Evolutionary conservation across 768 basidiomycete species (phyloP), one percentile per base, ranked within the genome.

Genomic region (Hygrophorus russula): DNA sequence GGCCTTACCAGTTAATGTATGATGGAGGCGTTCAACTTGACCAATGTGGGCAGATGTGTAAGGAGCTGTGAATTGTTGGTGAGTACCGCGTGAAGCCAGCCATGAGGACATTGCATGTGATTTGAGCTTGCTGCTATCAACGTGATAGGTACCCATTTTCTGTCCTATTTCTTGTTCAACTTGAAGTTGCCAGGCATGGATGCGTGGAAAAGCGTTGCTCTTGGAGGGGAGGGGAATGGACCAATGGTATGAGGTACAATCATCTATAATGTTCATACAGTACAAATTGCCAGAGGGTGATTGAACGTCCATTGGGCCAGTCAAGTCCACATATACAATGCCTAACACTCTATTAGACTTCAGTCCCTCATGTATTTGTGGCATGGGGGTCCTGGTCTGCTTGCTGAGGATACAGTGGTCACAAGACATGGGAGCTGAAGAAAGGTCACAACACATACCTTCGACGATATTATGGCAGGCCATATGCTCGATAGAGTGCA

Each of bases 41-140:
- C 68, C 63, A 45, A 60, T 68, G 10, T 66, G 61, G 0, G 57
- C 58, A 13, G 62, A 66, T 4, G 62, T 66, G 48, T 68, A 53
- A 0, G 62, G 56, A 0, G 59, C 59, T 0, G 61, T 62, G 40
- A 41, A 53, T 15, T 55, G 36, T 8, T 53, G 48, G 1, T 34
- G 9, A 1, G 43, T 52, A 2, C 59, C 55, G 12, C 20, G 13
- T 12, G 33, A 34, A 15, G 13, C 33, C 4, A 38, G 12, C 37
- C 37, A 59, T 3, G 28, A 40, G 3, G 41, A 32, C 51, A 60
- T 54, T n/a, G 45, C 45, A 8, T 42, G 46, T 45, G 42, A 54
- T 39, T 45, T 50, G 4, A 47, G 55, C 49, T 59, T 54, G 0
- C 58, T 56, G 15, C 46, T 49, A 24, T 57, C 53, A 3, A 49